Base-by-base conservation (phyloP, 2,329 filamentous ascomycete genomes). In the Aspergillus latus region DNA sequence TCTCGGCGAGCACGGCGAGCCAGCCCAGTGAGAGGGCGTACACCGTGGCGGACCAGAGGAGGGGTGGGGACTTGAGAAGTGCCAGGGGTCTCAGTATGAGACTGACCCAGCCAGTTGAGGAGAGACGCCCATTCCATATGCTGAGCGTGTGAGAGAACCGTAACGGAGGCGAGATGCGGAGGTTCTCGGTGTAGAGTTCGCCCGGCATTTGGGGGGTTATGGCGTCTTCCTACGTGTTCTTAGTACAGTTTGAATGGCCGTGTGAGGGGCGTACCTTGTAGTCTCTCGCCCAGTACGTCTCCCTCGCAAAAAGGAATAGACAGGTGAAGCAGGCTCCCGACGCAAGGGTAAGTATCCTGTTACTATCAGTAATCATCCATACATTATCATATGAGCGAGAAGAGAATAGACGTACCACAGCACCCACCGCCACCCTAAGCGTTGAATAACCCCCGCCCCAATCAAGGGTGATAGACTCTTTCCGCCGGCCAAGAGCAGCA, bases 11-110 rank as follows among this genome's bases (percentile, higher is more conserved):
- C 3, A 55, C 26, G 9, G 30, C 53, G 0, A 49, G 40, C 39
- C 53, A 55, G 8, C 53, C 53, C 0, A 55, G 40, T 4, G 37
- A 50, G 2, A 55, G 39, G 9, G 53, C 53, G 26, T 50, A 55
- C 3, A 50, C 26, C 1, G 16, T 32, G 9, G 40, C 29, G 2
- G 53, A 46, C 30, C 26, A 55, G 4, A 55, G 32, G 7, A 55
- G 47, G 3, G 47, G 39, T 30, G 30, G 32, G 1, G 45, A 55
- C 4, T 2, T 36, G 16, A 50, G 10, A 2, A 55, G 46, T 11
- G 6, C 30, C 2, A 55, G 29, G 1, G 53, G 53, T 1, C 16
- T 15, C 6, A 16, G 8, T 26, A 30, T 37, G 6, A 55, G 32
- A 1, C 30, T 32, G 16, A 46, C 13, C 47, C 53, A 55, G 40